These are phyloP conservation scores for Trametes pubescens DNA, from an alignment of 1,284 basidiomycete genomes.

Conservation along the genomic window DNA sequence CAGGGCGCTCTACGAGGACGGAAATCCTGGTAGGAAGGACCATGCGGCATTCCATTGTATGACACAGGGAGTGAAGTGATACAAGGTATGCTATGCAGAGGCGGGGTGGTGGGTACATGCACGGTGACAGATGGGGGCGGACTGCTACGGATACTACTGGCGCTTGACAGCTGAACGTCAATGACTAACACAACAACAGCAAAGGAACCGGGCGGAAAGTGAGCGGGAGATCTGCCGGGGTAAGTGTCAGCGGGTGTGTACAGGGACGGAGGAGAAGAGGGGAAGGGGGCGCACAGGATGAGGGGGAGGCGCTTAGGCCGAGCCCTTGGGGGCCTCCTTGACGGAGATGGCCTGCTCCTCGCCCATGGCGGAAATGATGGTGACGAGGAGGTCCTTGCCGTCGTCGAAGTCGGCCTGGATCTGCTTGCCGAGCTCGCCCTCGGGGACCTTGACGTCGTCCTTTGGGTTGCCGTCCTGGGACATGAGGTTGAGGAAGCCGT, in stretches of 20 bases:
- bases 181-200: conserved; percentile 33
- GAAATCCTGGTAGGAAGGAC: conserved; percentile 26
- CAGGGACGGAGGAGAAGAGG: not conserved
- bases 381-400: conserved; percentile 90
- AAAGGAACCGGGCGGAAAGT: conserved; percentile 26
- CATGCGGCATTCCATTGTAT: conserved; percentile 34
- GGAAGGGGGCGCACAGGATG: conserved; percentile 8
- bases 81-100: conserved; percentile 32
- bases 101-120: conserved; percentile 32
- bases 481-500: conserved; percentile 97
- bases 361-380: conserved; percentile 91
- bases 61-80: conserved; percentile 28
- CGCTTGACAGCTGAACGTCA: conserved; percentile 30
- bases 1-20: not conserved
- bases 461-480: conserved; percentile 84
- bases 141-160: conserved; percentile 37
- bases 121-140: conserved; percentile 31
- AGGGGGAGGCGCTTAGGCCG: conserved; percentile 33
- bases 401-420: conserved; percentile 83
- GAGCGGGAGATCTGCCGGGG: conserved; percentile 14
- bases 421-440: conserved; percentile 82
- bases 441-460: conserved; percentile 96
- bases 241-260: too few species aligned
- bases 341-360: conserved; percentile 91
- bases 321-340: conserved; percentile 83